Evolutionary conservation across 352 stramenopile species (phyloP).

Genomic region (Phytophthora agathidicida): DNA sequence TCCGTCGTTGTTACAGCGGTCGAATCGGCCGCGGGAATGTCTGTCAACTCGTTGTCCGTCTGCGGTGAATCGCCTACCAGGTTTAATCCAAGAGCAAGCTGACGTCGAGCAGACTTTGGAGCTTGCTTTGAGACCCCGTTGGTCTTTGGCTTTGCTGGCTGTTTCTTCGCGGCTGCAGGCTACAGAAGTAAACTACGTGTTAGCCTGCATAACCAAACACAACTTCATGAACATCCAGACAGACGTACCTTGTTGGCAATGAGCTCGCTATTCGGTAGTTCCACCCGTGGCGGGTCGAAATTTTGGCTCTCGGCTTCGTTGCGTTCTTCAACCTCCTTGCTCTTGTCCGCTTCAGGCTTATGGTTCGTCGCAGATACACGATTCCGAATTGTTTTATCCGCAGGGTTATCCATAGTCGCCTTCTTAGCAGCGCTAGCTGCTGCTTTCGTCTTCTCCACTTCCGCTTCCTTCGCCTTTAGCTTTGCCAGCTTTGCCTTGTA

Average conservation of each 20-base stretch:
- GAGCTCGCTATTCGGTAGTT: background rate
- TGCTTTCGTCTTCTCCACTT: conserved; percentile 9
- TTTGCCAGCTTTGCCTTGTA: conserved; percentile 28
- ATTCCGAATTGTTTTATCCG: background rate
- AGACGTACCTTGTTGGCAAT: conserved; percentile 17
- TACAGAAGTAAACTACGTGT: conserved; percentile 4
- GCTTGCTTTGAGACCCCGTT: conserved; percentile 15
- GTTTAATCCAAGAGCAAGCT: conserved; percentile 22
- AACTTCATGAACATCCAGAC: background rate
- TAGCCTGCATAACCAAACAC: background rate
- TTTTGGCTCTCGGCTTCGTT: conserved; percentile 1
- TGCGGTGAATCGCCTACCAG: conserved; percentile 21
- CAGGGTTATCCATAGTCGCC: background rate
- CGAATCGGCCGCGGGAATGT: conserved; percentile 2
- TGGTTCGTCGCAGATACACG: conserved; percentile 2
- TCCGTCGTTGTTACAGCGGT: background rate
- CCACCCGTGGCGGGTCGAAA: conserved; percentile 1
- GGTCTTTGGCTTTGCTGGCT: conserved; percentile 8
- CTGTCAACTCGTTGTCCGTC: conserved; percentile 23
- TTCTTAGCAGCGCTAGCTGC: background rate
- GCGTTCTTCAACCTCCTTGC: conserved; percentile 2
- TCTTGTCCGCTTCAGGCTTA: background rate
- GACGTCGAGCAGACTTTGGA: conserved; percentile 28
- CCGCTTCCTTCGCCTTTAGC: conserved; percentile 11
- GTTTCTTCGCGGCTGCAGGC: conserved; percentile 4